Conservation (phyloP, 495 filamentous ascomycete species). For the Pseudevernia furfuracea region DNA sequence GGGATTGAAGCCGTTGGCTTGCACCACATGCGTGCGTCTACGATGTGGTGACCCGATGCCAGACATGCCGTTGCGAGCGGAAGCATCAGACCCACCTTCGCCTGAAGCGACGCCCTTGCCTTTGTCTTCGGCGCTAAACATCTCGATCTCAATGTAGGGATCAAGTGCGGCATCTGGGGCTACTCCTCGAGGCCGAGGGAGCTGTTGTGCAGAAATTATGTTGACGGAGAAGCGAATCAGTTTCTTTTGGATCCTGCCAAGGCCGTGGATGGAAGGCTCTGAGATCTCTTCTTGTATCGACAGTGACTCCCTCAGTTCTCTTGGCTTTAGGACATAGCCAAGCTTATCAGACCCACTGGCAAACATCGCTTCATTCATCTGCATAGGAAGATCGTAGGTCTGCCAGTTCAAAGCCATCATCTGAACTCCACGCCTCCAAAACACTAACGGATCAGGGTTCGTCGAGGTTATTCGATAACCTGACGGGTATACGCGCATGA, state of each 20-base stretch:
- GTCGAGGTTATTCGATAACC: constrained; percentile 69
- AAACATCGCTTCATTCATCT: constrained; percentile 97
- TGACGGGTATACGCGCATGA: constrained; percentile 91
- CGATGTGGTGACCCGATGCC: constrained; percentile 70
- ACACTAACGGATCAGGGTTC: constrained; percentile 86
- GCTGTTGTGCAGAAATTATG: constrained; percentile 87
- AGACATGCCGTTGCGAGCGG: constrained; percentile 58
- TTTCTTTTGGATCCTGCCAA: constrained; percentile 59
- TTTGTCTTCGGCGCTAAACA: constrained; percentile 90
- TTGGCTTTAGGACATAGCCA: constrained; percentile 90
- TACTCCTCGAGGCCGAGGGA: constrained; percentile 70
- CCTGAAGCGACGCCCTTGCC: constrained; percentile 52
- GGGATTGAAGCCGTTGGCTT: constrained; percentile 87
- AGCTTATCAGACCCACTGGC: constrained; percentile 78
- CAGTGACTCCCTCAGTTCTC: constrained; percentile 59
- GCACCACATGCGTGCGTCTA: constrained; percentile 66
- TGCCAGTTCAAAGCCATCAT: constrained; percentile 99
- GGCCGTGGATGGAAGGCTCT: constrained; percentile 28
- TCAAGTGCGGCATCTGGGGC: constrained; percentile 68
- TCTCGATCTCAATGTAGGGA: constrained; percentile 89
- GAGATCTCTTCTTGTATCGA: constrained; percentile 27
- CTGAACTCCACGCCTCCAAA: constrained; percentile 92
- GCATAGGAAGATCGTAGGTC: constrained; percentile 89
- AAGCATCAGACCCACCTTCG: constrained; percentile 63
- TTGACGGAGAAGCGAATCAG: constrained; percentile 76